Evolutionary conservation across 345 rosid species (phyloP), one percentile per base, ranked within the genome.

Genomic region (Citrus inodora): DNA sequence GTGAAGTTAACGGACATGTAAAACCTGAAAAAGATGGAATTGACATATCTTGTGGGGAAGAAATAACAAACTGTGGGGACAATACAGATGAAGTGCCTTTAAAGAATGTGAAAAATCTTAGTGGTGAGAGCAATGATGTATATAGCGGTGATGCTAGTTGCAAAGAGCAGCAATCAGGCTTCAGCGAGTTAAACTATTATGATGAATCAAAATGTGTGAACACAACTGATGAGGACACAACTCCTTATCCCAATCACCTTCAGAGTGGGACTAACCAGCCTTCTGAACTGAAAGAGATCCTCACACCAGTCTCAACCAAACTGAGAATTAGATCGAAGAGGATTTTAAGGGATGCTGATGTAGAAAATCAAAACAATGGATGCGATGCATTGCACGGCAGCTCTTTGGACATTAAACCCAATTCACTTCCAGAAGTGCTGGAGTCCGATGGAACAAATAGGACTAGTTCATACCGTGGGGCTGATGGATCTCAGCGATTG

Each of bases 221-320:
- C 61, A 60, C 81, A 79, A 80, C 83, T 78, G 76, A 77, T 74
- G 85, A 77, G 78, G 83, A 79, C 80, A 76, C 83, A 71, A 63
- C 70, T 58, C 79, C 79, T 65, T 71, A 69, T 74, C 53, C 80
- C 33, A 37, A 35, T 30, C 55, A n/a, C 46, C 2, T 35, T 64
- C 66, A 42, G 55, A 75, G 79, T 78, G 83, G 74, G 59, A 76
- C 67, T 55, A 38, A 71, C 38, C 73, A 79, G 38, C 81, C 66
- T 78, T 82, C 82, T 71, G 90, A 87, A 74, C 76, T 81, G 71
- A 84, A 80, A 75, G 89, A 87, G 55, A 81, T 88, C 81, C 67
- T 69, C 77, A 64, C 80, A 19, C 85, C 87, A 46, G 56, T 83
- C 74, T 83, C 92, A 74, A 85, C 87, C 53, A 90, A 81, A 76